Conservation (phyloP, 2,329 filamentous ascomycete genomes). For the Sclerotinia sclerotiorum region DNA sequence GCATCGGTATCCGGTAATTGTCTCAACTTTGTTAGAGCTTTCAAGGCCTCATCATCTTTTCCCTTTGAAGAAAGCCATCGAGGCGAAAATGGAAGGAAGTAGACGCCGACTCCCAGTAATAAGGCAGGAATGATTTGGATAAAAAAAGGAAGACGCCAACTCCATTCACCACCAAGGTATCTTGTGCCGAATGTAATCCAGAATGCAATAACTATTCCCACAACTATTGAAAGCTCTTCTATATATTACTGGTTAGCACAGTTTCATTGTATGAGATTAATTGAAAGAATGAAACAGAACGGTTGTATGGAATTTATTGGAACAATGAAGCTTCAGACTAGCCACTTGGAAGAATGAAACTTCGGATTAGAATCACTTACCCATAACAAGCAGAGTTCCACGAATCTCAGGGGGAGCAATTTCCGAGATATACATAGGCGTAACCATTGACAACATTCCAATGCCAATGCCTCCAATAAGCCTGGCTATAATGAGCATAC, state of each 20-base stretch:
- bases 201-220: slow-evolving; percentile 47
- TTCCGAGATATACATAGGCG: slow-evolving; percentile 51
- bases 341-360: background rate
- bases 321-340: background rate
- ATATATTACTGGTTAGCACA: background rate
- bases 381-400: slow-evolving; percentile 27
- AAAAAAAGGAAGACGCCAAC: slow-evolving; percentile 41
- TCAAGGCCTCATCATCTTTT: slow-evolving; percentile 49
- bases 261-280: background rate
- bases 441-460: slow-evolving; percentile 48
- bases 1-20: slow-evolving; percentile 49
- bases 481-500: slow-evolving; percentile 51
- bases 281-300: background rate
- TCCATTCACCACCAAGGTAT: slow-evolving; percentile 38
- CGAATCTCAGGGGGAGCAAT: slow-evolving; percentile 46
- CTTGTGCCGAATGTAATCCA: slow-evolving; percentile 47
- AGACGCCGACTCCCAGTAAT: slow-evolving; percentile 43
- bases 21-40: slow-evolving; percentile 52
- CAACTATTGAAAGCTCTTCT: slow-evolving; percentile 43
- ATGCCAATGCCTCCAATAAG: slow-evolving; percentile 50
- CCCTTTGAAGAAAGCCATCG: slow-evolving; percentile 45
- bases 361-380: background rate
- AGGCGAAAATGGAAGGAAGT: slow-evolving; percentile 50
- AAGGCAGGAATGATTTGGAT: slow-evolving; percentile 34
- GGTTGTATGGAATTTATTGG: background rate